Conservation (phyloP, 345 rosid genomes). For the Gossypium arboreum region DNA sequence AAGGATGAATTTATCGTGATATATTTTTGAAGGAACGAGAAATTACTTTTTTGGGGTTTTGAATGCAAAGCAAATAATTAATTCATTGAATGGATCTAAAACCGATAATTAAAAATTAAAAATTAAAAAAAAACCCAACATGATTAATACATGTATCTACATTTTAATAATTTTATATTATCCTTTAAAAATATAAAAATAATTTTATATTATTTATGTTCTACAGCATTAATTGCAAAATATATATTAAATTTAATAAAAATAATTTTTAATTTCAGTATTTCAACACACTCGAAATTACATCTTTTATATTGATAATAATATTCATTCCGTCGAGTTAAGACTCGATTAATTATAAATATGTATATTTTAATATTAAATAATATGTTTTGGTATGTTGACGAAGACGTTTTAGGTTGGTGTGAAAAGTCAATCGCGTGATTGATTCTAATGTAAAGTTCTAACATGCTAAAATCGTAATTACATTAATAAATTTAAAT, state of each 20-base stretch:
- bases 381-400: not conserved
- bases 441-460: not conserved
- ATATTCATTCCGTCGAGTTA: fast-evolving
- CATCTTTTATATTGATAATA: fast-evolving
- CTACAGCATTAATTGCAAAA: too few species aligned
- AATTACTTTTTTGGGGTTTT: not conserved
- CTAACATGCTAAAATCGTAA: not conserved
- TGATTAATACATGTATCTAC: not conserved
- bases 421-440: not conserved
- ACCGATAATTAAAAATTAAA: not conserved
- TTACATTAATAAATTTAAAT: not conserved
- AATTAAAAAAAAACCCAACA: not conserved
- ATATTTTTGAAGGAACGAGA: not conserved
- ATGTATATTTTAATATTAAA: too few species aligned
- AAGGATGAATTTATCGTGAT: not conserved
- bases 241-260: too few species aligned
- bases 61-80: conserved; percentile 12
- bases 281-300: fast-evolving
- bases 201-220: too few species aligned
- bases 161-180: too few species aligned
- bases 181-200: too few species aligned
- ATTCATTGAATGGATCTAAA: not conserved
- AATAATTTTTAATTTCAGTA: fast-evolving
- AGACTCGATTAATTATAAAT: too few species aligned
- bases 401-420: not conserved